Conservation (phyloP, 805 yeast genomes). For the Clavispora phyllophila region DNA sequence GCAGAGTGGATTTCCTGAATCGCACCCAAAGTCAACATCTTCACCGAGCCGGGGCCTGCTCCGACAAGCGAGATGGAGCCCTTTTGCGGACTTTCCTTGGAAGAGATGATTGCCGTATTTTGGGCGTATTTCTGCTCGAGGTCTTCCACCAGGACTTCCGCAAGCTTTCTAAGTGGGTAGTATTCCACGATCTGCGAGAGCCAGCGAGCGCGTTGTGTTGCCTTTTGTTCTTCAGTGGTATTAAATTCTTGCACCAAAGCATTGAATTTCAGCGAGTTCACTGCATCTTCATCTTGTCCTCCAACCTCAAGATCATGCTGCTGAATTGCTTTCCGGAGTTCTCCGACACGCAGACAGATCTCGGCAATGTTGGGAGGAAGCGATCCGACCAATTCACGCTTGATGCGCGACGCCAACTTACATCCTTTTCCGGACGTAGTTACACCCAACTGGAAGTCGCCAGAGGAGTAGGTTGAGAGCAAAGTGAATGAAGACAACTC, state of each 20-base stretch:
- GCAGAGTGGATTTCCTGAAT: conserved; percentile 74
- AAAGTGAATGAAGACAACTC: conserved; percentile 71
- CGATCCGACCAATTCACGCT: conserved; percentile 60
- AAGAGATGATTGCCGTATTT: background rate
- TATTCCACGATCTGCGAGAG: conserved; percentile 86
- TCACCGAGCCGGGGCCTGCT: conserved; percentile 87
- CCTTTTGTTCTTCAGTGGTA: conserved; percentile 47
- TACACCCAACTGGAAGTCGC: conserved; percentile 75
- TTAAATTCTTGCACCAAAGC: conserved; percentile 55
- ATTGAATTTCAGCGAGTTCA: conserved; percentile 56
- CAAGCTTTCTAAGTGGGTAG: conserved; percentile 67
- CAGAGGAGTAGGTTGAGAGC: conserved; percentile 64
- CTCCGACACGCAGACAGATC: conserved; percentile 66
- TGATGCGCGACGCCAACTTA: conserved; percentile 73
- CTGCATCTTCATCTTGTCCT: conserved; percentile 64
- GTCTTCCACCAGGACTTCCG: conserved; percentile 55
- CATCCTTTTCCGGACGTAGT: conserved; percentile 90
- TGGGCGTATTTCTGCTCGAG: conserved; percentile 40
- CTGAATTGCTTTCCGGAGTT: conserved; percentile 52
- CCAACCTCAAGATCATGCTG: conserved; percentile 47
- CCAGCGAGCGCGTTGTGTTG: conserved; percentile 70
- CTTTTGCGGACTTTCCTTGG: conserved; percentile 3
- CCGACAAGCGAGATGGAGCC: conserved; percentile 84
- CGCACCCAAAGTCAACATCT: conserved; percentile 81
- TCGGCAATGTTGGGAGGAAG: conserved; percentile 69